phyloP scores from a whole-genome alignment of 2,329 filamentous ascomycete genomes.

The Venturia asperata region DNA sequence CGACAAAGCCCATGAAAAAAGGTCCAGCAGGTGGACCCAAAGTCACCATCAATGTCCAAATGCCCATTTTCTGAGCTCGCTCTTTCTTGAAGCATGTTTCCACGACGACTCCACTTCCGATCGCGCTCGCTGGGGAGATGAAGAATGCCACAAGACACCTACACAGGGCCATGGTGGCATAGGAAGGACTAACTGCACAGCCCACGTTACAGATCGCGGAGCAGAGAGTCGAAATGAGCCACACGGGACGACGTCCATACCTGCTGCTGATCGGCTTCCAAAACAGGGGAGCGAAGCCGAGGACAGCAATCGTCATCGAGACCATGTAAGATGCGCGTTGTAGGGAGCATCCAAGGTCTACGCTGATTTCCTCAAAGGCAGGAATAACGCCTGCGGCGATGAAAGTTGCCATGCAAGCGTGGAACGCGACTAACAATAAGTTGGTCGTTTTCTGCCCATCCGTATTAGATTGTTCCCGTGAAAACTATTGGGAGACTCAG shows the following conservation, averaged over 20 bases:
- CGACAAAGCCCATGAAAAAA: constrained; percentile 41
- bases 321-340: constrained; percentile 48
- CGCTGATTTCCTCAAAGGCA: constrained; percentile 47
- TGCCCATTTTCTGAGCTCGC: constrained; percentile 48
- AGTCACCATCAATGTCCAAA: constrained; percentile 50
- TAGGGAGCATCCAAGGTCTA: constrained; percentile 43
- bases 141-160: constrained; percentile 50
- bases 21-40: constrained; percentile 41
- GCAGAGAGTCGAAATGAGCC: constrained; percentile 44
- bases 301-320: constrained; percentile 48
- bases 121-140: constrained; percentile 47
- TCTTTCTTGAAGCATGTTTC: constrained; percentile 53
- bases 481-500: background rate
- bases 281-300: constrained; percentile 48
- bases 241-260: constrained; percentile 50
- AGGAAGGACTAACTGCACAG: constrained; percentile 44
- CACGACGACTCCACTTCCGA: constrained; percentile 51
- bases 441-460: constrained; percentile 44
- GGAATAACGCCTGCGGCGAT: constrained; percentile 49
- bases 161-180: constrained; percentile 45
- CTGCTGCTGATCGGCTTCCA: constrained; percentile 50
- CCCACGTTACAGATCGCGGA: constrained; percentile 47
- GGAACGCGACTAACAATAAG: constrained; percentile 49
- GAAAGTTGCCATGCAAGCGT: constrained; percentile 52
- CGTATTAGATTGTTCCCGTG: background rate